Evolutionary conservation across 495 filamentous ascomycete genomes (phyloP).

Genomic region (Penicillium ucsense): DNA sequence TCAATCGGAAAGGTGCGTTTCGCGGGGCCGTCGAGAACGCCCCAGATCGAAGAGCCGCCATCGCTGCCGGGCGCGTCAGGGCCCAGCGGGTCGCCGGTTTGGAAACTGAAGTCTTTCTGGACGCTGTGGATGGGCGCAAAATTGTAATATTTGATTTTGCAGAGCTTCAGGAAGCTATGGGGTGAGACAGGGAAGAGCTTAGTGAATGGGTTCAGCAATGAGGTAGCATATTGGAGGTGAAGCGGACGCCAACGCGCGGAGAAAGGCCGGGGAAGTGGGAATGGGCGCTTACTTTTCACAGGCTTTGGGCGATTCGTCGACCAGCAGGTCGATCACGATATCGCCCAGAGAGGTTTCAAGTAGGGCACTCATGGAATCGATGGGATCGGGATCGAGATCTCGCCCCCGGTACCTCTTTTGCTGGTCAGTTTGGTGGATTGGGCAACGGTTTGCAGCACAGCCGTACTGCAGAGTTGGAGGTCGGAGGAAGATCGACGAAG

Average conservation of each 20-base stretch:
- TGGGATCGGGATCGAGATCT: too few relatives aligned
- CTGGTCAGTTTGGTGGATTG: background rate
- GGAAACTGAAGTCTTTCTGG: slow-evolving; percentile 87
- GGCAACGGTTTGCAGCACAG: background rate
- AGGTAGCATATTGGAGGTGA: slow-evolving; percentile 4
- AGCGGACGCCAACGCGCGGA: background rate
- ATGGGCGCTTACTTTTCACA: slow-evolving; percentile 72
- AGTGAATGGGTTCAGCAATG: slow-evolving; percentile 38
- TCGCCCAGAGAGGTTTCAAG: slow-evolving; percentile 88
- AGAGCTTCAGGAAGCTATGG: slow-evolving; percentile 88
- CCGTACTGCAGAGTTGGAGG: background rate
- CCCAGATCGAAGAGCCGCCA: slow-evolving; percentile 90
- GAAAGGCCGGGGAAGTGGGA: background rate
- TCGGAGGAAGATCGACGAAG: slow-evolving; percentile 13
- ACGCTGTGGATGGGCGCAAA: slow-evolving; percentile 82
- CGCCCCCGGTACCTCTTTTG: background rate
- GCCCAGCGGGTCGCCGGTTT: slow-evolving; percentile 87
- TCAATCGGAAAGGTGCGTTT: slow-evolving; percentile 75
- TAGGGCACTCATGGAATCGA: slow-evolving; percentile 57
- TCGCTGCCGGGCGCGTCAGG: slow-evolving; percentile 73
- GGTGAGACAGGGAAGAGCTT: slow-evolving; percentile 29
- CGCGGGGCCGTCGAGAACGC: slow-evolving; percentile 58
- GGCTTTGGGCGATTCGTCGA: slow-evolving; percentile 75
- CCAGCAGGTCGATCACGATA: slow-evolving; percentile 83
- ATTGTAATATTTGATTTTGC: slow-evolving; percentile 97